These are phyloP conservation scores for Emericellopsis cladophorae DNA, from an alignment of 2,329 filamentous ascomycete genomes.

Conservation along the genomic window DNA sequence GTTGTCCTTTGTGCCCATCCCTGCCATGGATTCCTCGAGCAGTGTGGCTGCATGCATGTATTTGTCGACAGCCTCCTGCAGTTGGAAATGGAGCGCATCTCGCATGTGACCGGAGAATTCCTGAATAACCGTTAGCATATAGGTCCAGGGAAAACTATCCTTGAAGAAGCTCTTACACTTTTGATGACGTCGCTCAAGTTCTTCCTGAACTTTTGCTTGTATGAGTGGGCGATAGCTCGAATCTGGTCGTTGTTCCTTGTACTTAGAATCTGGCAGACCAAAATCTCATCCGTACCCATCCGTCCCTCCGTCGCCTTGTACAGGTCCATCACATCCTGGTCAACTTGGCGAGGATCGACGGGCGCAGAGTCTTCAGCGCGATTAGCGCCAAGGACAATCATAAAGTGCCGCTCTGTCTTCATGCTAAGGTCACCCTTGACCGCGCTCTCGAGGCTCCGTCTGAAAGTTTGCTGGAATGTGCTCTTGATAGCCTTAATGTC, in stretches of 20 bases:
- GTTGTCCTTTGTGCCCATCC: slow-evolving; percentile 75
- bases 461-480: slow-evolving; percentile 58
- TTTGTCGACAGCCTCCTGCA: slow-evolving; percentile 66
- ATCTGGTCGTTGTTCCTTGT: slow-evolving; percentile 72
- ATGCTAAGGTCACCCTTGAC: slow-evolving; percentile 70
- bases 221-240: slow-evolving; percentile 65
- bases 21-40: slow-evolving; percentile 81
- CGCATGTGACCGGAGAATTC: slow-evolving; percentile 92
- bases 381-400: slow-evolving; percentile 63
- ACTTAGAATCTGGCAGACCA: slow-evolving; percentile 68
- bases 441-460: slow-evolving; percentile 53
- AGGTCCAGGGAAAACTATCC: slow-evolving; percentile 46
- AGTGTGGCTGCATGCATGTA: slow-evolving; percentile 72
- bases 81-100: slow-evolving; percentile 65
- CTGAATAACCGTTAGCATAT: slow-evolving; percentile 58
- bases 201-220: slow-evolving; percentile 58
- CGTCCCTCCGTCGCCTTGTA: slow-evolving; percentile 67
- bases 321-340: slow-evolving; percentile 63
- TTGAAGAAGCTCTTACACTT: slow-evolving; percentile 31
- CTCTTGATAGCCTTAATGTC: slow-evolving; percentile 79
- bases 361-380: slow-evolving; percentile 69
- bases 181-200: slow-evolving; percentile 62
- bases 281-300: slow-evolving; percentile 59
- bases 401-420: slow-evolving; percentile 77
- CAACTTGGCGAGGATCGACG: slow-evolving; percentile 58